These are phyloP conservation scores for Fragilaria radians DNA, from an alignment of 108 stramenopile species.

Conservation along the genomic window DNA sequence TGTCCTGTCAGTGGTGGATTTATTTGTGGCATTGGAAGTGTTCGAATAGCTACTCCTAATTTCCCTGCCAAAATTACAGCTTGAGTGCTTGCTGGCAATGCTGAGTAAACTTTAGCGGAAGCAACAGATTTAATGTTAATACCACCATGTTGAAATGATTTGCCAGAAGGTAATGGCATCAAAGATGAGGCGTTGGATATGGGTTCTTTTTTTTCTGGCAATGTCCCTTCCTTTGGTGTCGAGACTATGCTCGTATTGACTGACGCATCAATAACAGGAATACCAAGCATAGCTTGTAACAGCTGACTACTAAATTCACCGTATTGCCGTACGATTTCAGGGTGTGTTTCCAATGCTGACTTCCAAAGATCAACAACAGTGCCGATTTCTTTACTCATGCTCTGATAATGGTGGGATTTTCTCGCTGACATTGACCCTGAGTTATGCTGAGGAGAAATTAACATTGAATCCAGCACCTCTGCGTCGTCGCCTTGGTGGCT, in stretches of 20 bases:
- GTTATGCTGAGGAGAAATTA: not conserved
- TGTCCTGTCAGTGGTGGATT: no score
- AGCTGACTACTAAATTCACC: slow-evolving; percentile 75
- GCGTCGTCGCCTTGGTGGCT: not conserved
- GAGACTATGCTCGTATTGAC: not conserved
- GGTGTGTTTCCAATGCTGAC: slow-evolving; percentile 50
- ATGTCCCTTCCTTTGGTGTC: not conserved
- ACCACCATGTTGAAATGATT: not conserved
- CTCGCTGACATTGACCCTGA: not conserved
- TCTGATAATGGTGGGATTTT: not conserved
- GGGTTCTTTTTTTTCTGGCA: slow-evolving; percentile 1
- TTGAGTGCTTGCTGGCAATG: slow-evolving; percentile 22
- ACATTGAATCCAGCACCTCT: not conserved
- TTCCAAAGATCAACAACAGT: slow-evolving; percentile 68
- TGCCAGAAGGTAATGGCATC: not conserved
- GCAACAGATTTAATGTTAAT: not conserved
- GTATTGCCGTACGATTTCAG: slow-evolving; percentile 61
- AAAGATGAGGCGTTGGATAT: slow-evolving; percentile 6
- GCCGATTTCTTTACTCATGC: slow-evolving; percentile 18
- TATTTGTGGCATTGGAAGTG: no score
- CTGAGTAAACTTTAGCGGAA: slow-evolving; percentile 11
- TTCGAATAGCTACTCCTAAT: slow-evolving; percentile 29
- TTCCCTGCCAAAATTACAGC: slow-evolving; percentile 31
- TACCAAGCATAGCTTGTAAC: slow-evolving; percentile 83
- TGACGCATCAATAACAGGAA: slow-evolving; percentile 18